These are phyloP conservation scores for Barnettozyma salicaria DNA, from an alignment of 805 yeast genomes.

Conservation along the genomic window DNA sequence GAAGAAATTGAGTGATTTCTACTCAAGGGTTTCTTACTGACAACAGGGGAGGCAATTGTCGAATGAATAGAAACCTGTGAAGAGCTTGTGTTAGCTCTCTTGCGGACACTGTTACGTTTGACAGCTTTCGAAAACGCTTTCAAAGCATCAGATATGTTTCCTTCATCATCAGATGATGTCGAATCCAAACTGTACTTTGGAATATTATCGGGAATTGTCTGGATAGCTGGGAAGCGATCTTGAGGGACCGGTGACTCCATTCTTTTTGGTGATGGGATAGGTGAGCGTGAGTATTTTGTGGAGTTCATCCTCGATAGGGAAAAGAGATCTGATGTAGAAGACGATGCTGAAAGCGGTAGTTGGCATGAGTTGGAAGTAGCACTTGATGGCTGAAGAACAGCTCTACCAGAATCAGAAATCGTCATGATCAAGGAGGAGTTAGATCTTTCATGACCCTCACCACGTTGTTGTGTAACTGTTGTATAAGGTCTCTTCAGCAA, in stretches of 20 bases:
- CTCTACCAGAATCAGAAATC: constrained; percentile 18
- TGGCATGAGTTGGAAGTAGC: constrained; percentile 1
- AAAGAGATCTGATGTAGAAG: constrained; percentile 22
- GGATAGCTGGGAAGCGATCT: constrained; percentile 4
- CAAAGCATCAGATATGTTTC: constrained; percentile 16
- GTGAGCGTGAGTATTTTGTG: constrained; percentile 14
- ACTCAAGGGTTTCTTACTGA: constrained; percentile 8
- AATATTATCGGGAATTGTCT: constrained; percentile 2
- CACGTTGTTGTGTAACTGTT: constrained; percentile 5
- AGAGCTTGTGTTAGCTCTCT: constrained; percentile 24
- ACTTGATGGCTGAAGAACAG: constrained; percentile 14
- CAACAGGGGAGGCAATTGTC: constrained; percentile 5
- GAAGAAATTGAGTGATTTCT: constrained; percentile 24
- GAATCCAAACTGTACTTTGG: constrained; percentile 11
- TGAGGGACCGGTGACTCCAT: constrained; percentile 15
- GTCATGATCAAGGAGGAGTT: constrained; percentile 17
- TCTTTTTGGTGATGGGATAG: constrained; percentile 26
- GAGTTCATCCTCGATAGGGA: constrained; percentile 14
- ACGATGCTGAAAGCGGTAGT: constrained; percentile 20
- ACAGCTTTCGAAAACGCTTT: constrained; percentile 24
- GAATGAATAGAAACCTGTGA: constrained; percentile 16
- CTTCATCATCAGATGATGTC: constrained; percentile 17
- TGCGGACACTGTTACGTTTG: constrained; percentile 15
- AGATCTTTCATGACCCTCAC: constrained; percentile 11
- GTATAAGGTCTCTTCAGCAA: constrained; percentile 13